Conservation (phyloP, 192 early-diverging fungal genomes). For the Martensiomyces pterosporus region DNA sequence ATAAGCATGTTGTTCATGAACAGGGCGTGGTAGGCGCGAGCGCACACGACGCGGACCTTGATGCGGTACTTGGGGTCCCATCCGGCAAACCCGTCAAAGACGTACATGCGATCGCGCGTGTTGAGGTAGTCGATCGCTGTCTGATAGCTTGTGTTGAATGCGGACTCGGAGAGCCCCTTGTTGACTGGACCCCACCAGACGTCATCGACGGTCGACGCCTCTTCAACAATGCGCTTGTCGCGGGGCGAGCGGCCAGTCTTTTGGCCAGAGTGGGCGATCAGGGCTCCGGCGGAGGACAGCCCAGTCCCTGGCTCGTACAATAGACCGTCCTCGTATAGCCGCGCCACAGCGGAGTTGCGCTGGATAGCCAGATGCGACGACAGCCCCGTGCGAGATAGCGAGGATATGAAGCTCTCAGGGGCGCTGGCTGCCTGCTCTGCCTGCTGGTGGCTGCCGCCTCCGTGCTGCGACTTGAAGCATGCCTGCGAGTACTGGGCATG, state of each 20-base stretch:
- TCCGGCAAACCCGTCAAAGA: slow-evolving; percentile 96
- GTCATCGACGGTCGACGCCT: slow-evolving; percentile 74
- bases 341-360: slow-evolving; percentile 71
- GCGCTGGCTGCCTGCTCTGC: not conserved
- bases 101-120: slow-evolving; percentile 86
- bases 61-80: slow-evolving; percentile 98
- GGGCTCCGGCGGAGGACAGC: slow-evolving; percentile 79
- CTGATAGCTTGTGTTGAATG: slow-evolving; percentile 93
- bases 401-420: not conserved
- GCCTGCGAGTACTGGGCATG: no score
- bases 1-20: slow-evolving; percentile 99
- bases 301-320: slow-evolving; percentile 65
- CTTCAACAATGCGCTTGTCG: slow-evolving; percentile 98
- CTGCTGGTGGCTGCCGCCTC: not conserved
- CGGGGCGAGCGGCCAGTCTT: slow-evolving; percentile 92
- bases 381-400: slow-evolving; percentile 2
- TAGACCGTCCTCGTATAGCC: slow-evolving; percentile 87
- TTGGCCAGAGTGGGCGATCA: slow-evolving; percentile 83
- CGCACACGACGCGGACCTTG: slow-evolving; percentile 93
- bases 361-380: slow-evolving; percentile 11
- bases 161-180: slow-evolving; percentile 74
- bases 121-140: slow-evolving; percentile 95
- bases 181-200: slow-evolving; percentile 99
- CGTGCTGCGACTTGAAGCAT: no score
- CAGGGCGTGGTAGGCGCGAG: slow-evolving; percentile 91